phyloP scores from a whole-genome alignment of 352 stramenopile genomes.

The Phytophthora europaea region DNA sequence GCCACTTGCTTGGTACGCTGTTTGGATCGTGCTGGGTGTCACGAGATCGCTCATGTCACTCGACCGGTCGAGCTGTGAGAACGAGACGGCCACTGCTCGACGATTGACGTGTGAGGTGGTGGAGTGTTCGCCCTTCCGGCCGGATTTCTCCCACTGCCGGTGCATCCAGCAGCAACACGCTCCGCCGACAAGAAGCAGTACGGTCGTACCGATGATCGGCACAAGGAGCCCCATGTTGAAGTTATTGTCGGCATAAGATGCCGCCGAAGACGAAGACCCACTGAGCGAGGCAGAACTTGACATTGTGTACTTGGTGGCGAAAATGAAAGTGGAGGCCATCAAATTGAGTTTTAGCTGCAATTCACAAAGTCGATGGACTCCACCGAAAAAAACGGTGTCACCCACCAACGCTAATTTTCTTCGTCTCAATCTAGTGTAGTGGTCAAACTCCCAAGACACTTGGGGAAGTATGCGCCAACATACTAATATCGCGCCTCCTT shows the following conservation, averaged over 20 bases:
- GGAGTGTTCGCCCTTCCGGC: neutral
- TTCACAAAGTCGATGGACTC: conserved; percentile 12
- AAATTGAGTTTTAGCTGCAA: neutral
- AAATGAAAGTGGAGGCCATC: conserved; percentile 7
- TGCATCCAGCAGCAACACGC: conserved; percentile 35
- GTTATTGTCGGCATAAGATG: neutral
- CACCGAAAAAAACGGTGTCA: conserved; percentile 23
- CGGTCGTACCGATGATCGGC: conserved; percentile 24
- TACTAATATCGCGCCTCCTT: no score
- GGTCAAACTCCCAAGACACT: no score
- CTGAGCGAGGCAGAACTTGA: conserved; percentile 7
- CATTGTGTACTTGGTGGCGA: neutral
- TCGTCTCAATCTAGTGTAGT: neutral
- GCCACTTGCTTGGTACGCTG: conserved; percentile 6
- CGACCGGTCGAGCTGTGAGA: conserved; percentile 13
- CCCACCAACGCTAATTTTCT: conserved; percentile 24
- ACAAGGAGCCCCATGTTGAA: conserved; percentile 30
- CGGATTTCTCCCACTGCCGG: conserved; percentile 26
- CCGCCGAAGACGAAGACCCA: conserved; percentile 9
- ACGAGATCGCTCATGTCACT: conserved; percentile 15
- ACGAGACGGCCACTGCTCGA: conserved; percentile 20
- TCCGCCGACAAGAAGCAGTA: conserved; percentile 30
- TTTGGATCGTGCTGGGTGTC: conserved; percentile 7
- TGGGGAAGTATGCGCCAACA: no score
- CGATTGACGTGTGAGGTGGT: conserved; percentile 4